Conservation (phyloP, 2,329 filamentous ascomycete genomes). For the Xylaria sp. region DNA sequence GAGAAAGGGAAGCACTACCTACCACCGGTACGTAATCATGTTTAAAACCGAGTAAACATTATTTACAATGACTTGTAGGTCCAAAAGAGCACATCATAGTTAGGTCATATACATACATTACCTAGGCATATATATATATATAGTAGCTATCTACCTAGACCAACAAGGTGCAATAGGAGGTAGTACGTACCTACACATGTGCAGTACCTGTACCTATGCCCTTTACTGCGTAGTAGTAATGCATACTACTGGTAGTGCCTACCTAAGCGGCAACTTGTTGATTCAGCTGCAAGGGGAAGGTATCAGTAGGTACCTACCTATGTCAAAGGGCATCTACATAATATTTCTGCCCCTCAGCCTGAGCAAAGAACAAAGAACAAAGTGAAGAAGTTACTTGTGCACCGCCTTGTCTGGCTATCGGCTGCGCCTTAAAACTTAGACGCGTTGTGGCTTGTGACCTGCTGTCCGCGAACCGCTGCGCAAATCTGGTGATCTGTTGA, state of each 20-base stretch:
- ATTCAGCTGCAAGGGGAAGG: neutral
- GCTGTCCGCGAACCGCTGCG: conserved; percentile 28
- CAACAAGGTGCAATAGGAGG: too few relatives aligned
- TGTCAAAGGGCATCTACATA: too few relatives aligned
- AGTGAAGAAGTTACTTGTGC: neutral
- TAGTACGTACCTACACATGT: too few relatives aligned
- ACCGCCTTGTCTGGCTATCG: conserved; percentile 7
- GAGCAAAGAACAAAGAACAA: neutral
- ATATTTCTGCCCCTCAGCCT: too few relatives aligned
- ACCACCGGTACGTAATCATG: neutral
- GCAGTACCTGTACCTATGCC: too few relatives aligned
- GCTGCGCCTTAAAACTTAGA: conserved; percentile 19
- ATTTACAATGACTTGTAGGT: neutral
- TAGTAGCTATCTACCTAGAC: too few relatives aligned
- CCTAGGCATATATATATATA: too few relatives aligned
- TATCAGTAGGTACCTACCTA: too few relatives aligned
- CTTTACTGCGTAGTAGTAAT: too few relatives aligned
- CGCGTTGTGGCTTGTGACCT: conserved; percentile 34
- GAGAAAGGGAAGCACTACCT: neutral
- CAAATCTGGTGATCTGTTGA: conserved; percentile 29
- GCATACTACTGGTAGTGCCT: too few relatives aligned
- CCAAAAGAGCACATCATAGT: neutral
- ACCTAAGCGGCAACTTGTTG: neutral
- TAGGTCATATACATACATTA: too few relatives aligned
- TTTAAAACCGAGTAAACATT: neutral